Evolutionary conservation across 2,329 filamentous ascomycete genomes (phyloP).

Genomic region (Cordyceps farinosa): DNA sequence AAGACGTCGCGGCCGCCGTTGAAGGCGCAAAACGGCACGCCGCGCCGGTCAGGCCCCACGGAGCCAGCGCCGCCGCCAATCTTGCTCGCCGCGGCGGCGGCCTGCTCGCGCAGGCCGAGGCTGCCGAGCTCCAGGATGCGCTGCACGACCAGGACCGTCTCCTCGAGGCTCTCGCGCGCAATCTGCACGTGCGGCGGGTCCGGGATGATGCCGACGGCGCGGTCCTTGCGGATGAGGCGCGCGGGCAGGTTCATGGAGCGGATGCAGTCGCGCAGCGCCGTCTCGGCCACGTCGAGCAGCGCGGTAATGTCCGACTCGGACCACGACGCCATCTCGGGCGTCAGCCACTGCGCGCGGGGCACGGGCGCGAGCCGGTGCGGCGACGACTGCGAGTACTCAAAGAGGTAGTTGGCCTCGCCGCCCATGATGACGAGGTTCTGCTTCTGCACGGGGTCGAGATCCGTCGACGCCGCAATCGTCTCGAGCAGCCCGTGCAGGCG

Average conservation of each 20-base stretch:
- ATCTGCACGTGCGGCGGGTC: slow-evolving; percentile 62
- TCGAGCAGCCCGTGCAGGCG: slow-evolving; percentile 85
- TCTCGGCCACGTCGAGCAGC: slow-evolving; percentile 86
- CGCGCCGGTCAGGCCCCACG: neutral
- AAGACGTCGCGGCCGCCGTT: slow-evolving; percentile 98
- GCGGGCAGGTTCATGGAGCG: slow-evolving; percentile 76
- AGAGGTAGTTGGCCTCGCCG: slow-evolving; percentile 93
- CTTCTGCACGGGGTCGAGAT: slow-evolving; percentile 63
- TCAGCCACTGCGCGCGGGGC: slow-evolving; percentile 64
- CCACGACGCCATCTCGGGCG: slow-evolving; percentile 75
- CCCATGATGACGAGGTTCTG: slow-evolving; percentile 87
- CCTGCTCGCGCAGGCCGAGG: slow-evolving; percentile 35
- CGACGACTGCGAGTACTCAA: slow-evolving; percentile 66
- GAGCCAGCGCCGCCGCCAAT: slow-evolving; percentile 12
- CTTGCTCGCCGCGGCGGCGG: slow-evolving; percentile 23
- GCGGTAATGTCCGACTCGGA: slow-evolving; percentile 70
- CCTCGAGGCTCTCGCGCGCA: slow-evolving; percentile 84
- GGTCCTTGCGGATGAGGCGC: slow-evolving; percentile 78
- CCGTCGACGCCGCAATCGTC: slow-evolving; percentile 59
- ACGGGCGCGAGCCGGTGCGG: slow-evolving; percentile 67
- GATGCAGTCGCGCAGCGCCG: slow-evolving; percentile 77
- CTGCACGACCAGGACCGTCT: slow-evolving; percentile 91
- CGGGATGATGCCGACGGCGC: slow-evolving; percentile 76
- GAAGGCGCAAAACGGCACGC: slow-evolving; percentile 91
- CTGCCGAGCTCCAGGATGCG: slow-evolving; percentile 84